phyloP scores from a whole-genome alignment of 352 stramenopile genomes.

The Phytophthora tentaculata region DNA sequence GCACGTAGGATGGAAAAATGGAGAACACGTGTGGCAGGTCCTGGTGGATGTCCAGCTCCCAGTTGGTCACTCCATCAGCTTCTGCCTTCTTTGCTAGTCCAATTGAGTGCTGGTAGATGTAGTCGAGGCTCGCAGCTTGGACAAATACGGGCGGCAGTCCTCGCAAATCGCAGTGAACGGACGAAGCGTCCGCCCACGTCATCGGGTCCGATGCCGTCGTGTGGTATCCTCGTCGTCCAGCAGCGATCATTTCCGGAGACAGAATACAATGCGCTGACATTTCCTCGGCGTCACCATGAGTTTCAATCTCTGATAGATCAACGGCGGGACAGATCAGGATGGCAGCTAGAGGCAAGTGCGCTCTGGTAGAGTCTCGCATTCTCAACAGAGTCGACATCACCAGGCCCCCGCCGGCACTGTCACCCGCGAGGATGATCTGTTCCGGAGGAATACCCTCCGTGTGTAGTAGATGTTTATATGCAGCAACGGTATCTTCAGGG shows the following conservation, averaged over 20 bases:
- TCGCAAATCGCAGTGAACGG: constrained; percentile 58
- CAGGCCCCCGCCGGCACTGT: constrained; percentile 51
- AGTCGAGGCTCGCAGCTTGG: constrained; percentile 49
- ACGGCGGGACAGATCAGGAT: constrained; percentile 52
- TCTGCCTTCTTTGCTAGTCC: constrained; percentile 43
- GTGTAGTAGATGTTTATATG: constrained; percentile 52
- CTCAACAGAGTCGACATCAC: constrained; percentile 50
- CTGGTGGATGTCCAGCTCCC: constrained; percentile 52
- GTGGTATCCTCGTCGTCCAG: constrained; percentile 28
- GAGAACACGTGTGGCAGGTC: constrained; percentile 51
- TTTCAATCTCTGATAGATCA: constrained; percentile 43
- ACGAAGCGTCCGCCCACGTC: constrained; percentile 47
- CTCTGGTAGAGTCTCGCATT: constrained; percentile 28
- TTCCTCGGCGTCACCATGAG: constrained; percentile 18
- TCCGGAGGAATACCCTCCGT: constrained; percentile 30
- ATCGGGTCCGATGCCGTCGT: constrained; percentile 18
- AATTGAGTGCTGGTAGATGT: constrained; percentile 45
- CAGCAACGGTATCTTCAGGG: constrained; percentile 43
- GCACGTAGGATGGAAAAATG: constrained; percentile 42
- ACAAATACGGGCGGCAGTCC: constrained; percentile 53
- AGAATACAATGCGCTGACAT: constrained; percentile 38
- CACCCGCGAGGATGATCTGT: constrained; percentile 44
- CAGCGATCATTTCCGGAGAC: constrained; percentile 34
- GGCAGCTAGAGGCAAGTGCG: constrained; percentile 38
- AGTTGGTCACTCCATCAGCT: constrained; percentile 44